Evolutionary conservation across 2,329 filamentous ascomycete species (phyloP).

Genomic region (Monosporascus sp.): DNA sequence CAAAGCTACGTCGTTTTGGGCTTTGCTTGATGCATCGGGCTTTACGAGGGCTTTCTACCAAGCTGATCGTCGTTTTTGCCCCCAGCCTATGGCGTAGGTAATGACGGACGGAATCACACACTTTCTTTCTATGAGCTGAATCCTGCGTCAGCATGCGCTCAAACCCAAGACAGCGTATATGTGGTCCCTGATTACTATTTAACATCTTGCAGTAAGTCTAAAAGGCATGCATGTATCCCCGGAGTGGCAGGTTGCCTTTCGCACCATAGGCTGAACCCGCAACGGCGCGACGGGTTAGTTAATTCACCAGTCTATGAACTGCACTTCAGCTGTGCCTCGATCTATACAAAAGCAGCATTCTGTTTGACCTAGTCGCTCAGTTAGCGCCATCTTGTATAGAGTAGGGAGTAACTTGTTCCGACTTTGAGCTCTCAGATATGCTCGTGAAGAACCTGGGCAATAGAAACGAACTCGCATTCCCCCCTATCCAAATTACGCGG

Average conservation of each 20-base stretch:
- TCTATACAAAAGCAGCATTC: not conserved
- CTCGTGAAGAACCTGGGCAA: no score
- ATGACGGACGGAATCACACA: not conserved
- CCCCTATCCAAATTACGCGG: not conserved
- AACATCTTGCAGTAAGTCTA: no score
- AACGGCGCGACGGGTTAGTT: not conserved
- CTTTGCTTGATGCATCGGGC: not conserved
- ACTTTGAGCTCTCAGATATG: not conserved
- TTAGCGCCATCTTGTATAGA: not conserved
- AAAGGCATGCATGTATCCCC: no score
- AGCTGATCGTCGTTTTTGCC: not conserved
- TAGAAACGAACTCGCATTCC: not conserved
- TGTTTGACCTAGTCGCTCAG: not conserved
- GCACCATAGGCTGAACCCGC: no score
- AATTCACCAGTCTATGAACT: not conserved
- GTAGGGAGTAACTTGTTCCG: not conserved
- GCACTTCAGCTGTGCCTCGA: not conserved
- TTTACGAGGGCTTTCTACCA: not conserved
- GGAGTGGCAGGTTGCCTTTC: no score
- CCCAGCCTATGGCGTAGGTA: not conserved
- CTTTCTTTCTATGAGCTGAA: no score
- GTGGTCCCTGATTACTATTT: no score
- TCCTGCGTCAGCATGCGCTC: no score
- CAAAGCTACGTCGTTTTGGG: not conserved
- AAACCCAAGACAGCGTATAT: no score